These are phyloP conservation scores for Colletotrichum kahawae DNA, from an alignment of 2,329 filamentous ascomycete species.

Conservation along the genomic window DNA sequence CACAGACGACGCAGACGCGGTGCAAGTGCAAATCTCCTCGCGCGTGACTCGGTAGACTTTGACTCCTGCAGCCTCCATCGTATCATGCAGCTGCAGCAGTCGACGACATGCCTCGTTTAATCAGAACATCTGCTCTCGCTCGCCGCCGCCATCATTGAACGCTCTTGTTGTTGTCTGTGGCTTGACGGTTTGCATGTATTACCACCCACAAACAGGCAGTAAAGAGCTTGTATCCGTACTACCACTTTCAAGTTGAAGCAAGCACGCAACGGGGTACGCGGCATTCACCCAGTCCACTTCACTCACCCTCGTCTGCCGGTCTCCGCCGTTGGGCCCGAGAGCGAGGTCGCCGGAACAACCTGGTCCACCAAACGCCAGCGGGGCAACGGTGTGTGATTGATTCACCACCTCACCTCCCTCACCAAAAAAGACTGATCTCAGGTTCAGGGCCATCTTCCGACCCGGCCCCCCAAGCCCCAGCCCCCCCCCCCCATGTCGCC, in stretches of 20 bases:
- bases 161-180: not conserved
- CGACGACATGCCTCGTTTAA: not conserved
- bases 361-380: not conserved
- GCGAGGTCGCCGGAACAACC: not conserved
- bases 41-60: constrained; percentile 18
- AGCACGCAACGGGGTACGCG: not conserved
- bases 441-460: constrained; percentile 1
- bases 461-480: not conserved
- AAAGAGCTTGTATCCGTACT: not conserved
- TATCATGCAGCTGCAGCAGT: not conserved
- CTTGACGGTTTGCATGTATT: not conserved
- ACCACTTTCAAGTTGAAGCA: not conserved
- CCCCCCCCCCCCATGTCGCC: not conserved
- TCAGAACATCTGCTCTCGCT: not conserved
- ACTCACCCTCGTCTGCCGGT: not conserved
- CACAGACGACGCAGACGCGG: not conserved
- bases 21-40: not conserved
- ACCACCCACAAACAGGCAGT: not conserved
- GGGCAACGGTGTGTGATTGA: not conserved
- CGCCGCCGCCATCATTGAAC: not conserved
- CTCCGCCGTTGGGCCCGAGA: constrained; percentile 1
- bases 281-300: not conserved
- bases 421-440: not conserved
- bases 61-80: not conserved
- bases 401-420: not conserved